Percentiles rank a stretch among this genome's conserved stretches.
phyloP scores from a whole-genome alignment of 2,329 filamentous ascomycete genomes.

The Ophiognomonia clavigignenti-juglandacearum region DNA sequence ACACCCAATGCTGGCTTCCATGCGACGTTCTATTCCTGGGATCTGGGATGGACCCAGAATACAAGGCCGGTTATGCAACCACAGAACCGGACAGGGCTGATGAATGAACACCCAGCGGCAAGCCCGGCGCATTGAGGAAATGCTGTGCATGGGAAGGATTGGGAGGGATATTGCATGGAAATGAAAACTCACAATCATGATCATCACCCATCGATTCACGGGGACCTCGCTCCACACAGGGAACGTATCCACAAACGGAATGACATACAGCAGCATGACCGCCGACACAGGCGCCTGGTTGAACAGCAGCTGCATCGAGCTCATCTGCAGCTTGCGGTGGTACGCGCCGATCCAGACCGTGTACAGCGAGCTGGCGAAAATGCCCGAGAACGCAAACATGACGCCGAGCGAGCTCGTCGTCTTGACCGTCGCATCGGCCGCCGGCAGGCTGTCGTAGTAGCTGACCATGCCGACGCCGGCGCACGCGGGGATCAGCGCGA shows the following conservation, averaged over 20 bases:
- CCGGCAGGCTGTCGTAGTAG: constrained; percentile 60
- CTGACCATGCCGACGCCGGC: constrained; percentile 61
- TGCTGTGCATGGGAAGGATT: neutral
- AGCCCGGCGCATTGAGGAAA: too few relatives aligned
- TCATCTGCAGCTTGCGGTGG: constrained; percentile 60
- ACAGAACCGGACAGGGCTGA: too few relatives aligned
- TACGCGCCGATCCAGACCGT: constrained; percentile 65
- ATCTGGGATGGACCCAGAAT: too few relatives aligned
- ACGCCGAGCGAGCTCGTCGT: constrained; percentile 56
- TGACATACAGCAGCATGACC: constrained; percentile 58
- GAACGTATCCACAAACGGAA: constrained; percentile 61
- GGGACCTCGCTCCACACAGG: constrained; percentile 50
- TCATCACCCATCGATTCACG: constrained; percentile 50
- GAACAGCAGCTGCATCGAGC: constrained; percentile 64
- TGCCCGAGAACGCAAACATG: constrained; percentile 58
- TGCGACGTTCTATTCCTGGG: too few relatives aligned
- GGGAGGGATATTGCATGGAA: neutral
- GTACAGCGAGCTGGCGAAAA: constrained; percentile 62
- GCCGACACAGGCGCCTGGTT: constrained; percentile 63
- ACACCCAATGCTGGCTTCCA: too few relatives aligned
- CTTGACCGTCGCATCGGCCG: constrained; percentile 41
- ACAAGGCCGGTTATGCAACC: too few relatives aligned
- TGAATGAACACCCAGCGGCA: too few relatives aligned
- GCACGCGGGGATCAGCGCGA: constrained; percentile 57
- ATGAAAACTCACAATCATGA: constrained; percentile 44